phyloP scores from a whole-genome alignment of 140 eudicot species.

The Ambrosia hybrid region DNA sequence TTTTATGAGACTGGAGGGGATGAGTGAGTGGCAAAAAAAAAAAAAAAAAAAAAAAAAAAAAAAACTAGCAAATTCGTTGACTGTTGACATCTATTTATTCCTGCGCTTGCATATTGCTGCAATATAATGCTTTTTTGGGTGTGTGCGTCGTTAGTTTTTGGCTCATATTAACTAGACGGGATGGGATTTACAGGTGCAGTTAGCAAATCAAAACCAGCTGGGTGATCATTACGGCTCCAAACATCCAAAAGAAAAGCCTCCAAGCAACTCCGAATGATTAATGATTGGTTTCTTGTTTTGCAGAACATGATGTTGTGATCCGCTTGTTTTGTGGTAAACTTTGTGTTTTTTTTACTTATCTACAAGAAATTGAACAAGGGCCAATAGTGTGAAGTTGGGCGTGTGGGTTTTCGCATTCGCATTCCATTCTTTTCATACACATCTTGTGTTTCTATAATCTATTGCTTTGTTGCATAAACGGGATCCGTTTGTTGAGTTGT shows the following conservation, averaged over 20 bases:
- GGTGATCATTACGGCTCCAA: conserved; percentile 83
- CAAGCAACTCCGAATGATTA: conserved; percentile 1
- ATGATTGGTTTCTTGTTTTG: neutral
- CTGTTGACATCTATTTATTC: no score
- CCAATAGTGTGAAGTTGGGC: neutral
- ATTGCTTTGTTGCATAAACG: neutral
- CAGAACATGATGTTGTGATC: neutral
- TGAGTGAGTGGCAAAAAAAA: no score
- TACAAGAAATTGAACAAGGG: neutral
- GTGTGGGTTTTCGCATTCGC: neutral
- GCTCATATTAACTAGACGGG: neutral
- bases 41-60: no score
- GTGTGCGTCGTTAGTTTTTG: neutral
- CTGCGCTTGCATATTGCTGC: neutral
- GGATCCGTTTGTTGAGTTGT: neutral
- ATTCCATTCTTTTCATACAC: neutral
- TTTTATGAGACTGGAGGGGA: neutral
- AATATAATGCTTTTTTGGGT: neutral
- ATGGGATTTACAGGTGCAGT: conserved; percentile 55
- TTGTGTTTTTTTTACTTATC: neutral
- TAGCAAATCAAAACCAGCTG: conserved; percentile 92
- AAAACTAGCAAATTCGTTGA: neutral
- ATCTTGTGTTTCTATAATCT: neutral
- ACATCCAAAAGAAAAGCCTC: conserved; percentile 97
- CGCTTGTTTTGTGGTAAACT: neutral